phyloP scores from a whole-genome alignment of 2,329 filamentous ascomycete genomes.

The Monilinia polystroma region DNA sequence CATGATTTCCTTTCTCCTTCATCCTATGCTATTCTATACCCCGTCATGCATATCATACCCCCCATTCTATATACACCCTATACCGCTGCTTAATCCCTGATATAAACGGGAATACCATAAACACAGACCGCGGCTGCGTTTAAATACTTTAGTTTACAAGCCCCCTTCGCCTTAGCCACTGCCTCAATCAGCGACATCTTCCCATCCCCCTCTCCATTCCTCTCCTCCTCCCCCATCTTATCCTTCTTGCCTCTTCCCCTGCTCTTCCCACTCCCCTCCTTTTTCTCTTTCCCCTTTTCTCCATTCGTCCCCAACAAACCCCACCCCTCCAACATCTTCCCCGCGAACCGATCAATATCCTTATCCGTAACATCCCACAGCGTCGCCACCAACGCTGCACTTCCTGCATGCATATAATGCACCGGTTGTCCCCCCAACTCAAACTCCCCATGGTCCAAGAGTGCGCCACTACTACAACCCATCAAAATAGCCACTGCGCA shows the following conservation, averaged over 20 bases:
- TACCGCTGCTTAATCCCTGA: conserved; percentile 26
- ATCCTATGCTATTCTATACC: not conserved
- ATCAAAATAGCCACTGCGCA: conserved; percentile 87
- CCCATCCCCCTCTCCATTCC: conserved; percentile 39
- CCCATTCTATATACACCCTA: not conserved
- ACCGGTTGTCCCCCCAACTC: conserved; percentile 88
- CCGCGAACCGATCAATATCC: conserved; percentile 92
- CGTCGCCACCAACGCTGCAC: conserved; percentile 83
- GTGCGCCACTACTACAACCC: conserved; percentile 84
- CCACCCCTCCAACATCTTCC: conserved; percentile 79
- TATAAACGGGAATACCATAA: conserved; percentile 86
- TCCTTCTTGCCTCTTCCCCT: conserved; percentile 38
- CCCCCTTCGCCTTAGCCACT: conserved; percentile 68
- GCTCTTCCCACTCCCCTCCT: conserved; percentile 31
- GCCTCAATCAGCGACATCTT: conserved; percentile 71
- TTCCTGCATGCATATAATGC: conserved; percentile 87
- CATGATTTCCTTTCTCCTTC: not conserved
- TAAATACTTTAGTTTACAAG: conserved; percentile 85
- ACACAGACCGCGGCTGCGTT: conserved; percentile 93
- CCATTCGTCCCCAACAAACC: conserved; percentile 55
- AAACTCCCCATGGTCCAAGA: conserved; percentile 80
- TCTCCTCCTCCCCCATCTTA: conserved; percentile 35
- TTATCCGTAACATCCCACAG: conserved; percentile 98
- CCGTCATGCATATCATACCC: not conserved
- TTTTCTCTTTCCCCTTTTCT: conserved; percentile 38